Base-by-base conservation (phyloP, 345 rosid species). In the Gossypium stocksii region DNA sequence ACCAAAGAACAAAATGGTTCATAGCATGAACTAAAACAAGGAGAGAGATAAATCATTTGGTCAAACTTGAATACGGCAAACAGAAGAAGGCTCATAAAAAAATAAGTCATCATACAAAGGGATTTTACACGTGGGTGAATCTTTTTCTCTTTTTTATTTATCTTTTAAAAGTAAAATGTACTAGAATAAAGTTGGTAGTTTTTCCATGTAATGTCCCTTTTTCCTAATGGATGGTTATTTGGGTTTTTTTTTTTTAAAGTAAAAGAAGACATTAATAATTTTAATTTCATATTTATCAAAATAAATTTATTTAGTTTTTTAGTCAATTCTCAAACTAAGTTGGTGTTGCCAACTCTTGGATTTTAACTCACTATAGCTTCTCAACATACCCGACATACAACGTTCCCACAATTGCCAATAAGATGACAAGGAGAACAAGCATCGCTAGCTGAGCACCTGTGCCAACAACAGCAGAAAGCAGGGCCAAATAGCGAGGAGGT, bases 361-460 rank as follows among this genome's bases (percentile, higher is more conserved):
- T 10, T 29, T 70, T 29, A 29, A 61, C 49, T 62, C 29, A 66
- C 17, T 45, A 27, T 66, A 53, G 7, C 29, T 67, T 71, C 34
- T 66, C 54, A 75, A 86, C 96, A 76, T 92, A 94, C 98, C 97
- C 97, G 41, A 94, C 86, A 81, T 94, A 94, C 66, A 94, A 78
- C 70, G 94, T 92, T 77, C 98, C 98, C 80, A 92, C 87, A 77
- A 94, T 94, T 61, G 97, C 97, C 90, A 90, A 78, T 66, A 92
- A 79, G 80, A 94, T 92, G 87, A 94, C 98, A 52, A 94, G 97
- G 60, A 94, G 94, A 86, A 94, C 90, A 51, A 94, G 94, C 86
- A 88, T 66, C 2, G 97, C 94, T 13, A 94, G 86, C 88, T 94
- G 98, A 76, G 97, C 98, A 79, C 98, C 98, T 27, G 97, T 90